These are phyloP conservation scores for Aspergillus tamarii DNA, from an alignment of 2,329 filamentous ascomycete genomes.

Conservation along the genomic window DNA sequence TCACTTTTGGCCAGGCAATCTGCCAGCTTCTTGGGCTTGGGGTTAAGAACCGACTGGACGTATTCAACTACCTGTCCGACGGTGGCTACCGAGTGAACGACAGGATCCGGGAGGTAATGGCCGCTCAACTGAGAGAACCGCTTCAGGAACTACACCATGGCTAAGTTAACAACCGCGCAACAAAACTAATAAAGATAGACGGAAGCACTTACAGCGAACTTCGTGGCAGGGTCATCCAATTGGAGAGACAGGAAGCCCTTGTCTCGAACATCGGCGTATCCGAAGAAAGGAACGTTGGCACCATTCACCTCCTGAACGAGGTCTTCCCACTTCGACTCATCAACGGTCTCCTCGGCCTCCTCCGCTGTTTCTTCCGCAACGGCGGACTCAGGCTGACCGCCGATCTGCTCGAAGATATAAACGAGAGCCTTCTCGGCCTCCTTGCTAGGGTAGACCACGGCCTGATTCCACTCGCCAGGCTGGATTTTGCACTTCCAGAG, in stretches of 20 bases:
- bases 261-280: slow-evolving; percentile 38
- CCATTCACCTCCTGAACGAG: slow-evolving; percentile 27
- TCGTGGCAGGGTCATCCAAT: slow-evolving; percentile 62
- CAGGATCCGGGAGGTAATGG: slow-evolving; percentile 71
- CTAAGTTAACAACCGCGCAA: slow-evolving; percentile 51
- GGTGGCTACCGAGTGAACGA: slow-evolving; percentile 60
- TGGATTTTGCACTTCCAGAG: slow-evolving; percentile 37
- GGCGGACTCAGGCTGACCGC: slow-evolving; percentile 21
- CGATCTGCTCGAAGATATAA: slow-evolving; percentile 41
- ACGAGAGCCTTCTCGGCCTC: slow-evolving; percentile 35
- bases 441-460: slow-evolving; percentile 37
- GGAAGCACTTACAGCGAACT: slow-evolving; percentile 69
- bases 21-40: slow-evolving; percentile 60
- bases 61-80: slow-evolving; percentile 59
- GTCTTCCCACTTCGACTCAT: slow-evolving; percentile 20
- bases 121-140: slow-evolving; percentile 81
- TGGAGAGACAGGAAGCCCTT: slow-evolving; percentile 61
- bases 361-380: slow-evolving; percentile 11
- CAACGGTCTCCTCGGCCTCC: slow-evolving; percentile 14
- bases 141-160: slow-evolving; percentile 70
- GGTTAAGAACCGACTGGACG: slow-evolving; percentile 41
- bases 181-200: background rate
- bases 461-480: slow-evolving; percentile 28
- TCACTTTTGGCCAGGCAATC: slow-evolving; percentile 57
- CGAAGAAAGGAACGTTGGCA: slow-evolving; percentile 20